phyloP scores from a whole-genome alignment of 179 eudicot genomes.

The Spinacia oleracea region DNA sequence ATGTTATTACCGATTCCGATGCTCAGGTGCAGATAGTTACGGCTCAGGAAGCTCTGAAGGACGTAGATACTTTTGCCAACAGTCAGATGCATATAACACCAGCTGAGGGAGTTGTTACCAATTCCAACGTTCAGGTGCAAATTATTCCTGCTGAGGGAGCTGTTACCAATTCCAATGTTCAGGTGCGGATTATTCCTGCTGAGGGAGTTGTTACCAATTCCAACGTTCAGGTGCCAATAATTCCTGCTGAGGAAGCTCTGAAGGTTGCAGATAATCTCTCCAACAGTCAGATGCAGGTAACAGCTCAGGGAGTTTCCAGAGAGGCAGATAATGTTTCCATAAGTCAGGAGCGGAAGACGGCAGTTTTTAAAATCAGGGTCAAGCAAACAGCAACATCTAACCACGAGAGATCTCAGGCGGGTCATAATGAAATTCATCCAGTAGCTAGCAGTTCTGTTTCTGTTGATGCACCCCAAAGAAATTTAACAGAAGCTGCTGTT shows the following conservation, averaged over 20 bases:
- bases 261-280: constrained; percentile 12
- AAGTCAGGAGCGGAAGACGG: constrained; percentile 54
- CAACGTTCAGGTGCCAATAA: neutral
- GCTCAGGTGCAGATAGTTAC: neutral
- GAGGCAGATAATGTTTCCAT: constrained; percentile 53
- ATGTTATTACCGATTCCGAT: neutral
- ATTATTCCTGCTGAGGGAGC: neutral
- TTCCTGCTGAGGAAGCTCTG: constrained; percentile 10
- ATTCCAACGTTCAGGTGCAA: neutral
- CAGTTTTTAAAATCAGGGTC: constrained; percentile 64
- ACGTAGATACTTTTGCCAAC: neutral
- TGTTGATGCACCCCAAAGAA: constrained; percentile 71
- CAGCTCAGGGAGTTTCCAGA: constrained; percentile 39
- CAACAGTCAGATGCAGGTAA: constrained; percentile 7
- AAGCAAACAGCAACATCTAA: constrained; percentile 61
- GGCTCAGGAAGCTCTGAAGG: neutral
- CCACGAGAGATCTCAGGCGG: constrained; percentile 52
- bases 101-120: neutral
- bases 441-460: constrained; percentile 83
- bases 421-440: constrained; percentile 50
- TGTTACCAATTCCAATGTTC: neutral
- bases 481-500: constrained; percentile 41
- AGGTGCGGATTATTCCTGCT: neutral
- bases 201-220: neutral
- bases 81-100: neutral